Conservation (phyloP, 768 basidiomycete genomes). For the Neoboletus subvelutipes region DNA sequence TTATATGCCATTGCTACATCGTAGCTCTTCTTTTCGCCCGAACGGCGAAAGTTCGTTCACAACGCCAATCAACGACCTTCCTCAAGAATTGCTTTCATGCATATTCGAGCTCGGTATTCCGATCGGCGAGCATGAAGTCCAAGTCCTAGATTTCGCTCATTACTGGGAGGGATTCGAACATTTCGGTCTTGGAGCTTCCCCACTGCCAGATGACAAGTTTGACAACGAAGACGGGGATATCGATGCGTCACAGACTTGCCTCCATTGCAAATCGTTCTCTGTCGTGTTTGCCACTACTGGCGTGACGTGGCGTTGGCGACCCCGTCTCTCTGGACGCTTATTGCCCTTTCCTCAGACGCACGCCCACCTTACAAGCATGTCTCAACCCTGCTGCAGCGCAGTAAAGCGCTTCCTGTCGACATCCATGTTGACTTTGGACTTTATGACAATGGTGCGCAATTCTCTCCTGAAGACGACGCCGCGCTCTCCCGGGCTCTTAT, state of each 20-base stretch:
- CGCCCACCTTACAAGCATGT: background rate
- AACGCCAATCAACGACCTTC: background rate
- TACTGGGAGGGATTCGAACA: no score
- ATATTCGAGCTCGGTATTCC: background rate
- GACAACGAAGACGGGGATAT: no score
- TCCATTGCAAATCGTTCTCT: background rate
- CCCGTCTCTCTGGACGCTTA: background rate
- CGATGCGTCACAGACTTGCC: background rate
- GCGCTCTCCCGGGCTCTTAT: background rate
- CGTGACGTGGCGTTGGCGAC: background rate
- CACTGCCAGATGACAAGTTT: no score
- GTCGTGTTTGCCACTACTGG: background rate
- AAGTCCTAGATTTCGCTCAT: no score
- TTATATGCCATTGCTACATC: no score
- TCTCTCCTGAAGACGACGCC: background rate
- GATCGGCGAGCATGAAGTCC: no score
- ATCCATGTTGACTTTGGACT: background rate
- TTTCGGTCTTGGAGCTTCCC: no score
- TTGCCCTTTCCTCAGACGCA: background rate
- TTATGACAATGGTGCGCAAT: background rate
- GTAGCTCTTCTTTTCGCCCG: background rate
- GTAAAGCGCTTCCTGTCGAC: background rate
- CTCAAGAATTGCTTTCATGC: background rate
- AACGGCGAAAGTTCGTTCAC: background rate
- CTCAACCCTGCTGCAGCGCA: background rate